These are phyloP conservation scores for Xanthoconium stramineum DNA, from an alignment of 768 basidiomycete species.

Conservation along the genomic window DNA sequence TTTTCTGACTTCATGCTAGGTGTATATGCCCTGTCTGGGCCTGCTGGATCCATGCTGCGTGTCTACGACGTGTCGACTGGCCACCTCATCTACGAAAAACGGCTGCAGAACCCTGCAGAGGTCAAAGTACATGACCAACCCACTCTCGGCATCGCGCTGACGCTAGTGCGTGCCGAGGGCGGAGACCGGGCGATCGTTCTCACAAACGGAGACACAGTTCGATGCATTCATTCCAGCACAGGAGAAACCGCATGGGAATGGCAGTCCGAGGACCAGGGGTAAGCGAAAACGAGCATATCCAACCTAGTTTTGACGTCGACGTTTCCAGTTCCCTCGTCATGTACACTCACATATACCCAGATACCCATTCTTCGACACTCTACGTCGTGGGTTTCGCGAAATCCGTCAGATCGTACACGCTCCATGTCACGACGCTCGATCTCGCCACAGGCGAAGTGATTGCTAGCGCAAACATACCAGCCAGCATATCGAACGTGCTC, in stretches of 20 bases:
- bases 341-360: constrained; percentile 58
- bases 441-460: constrained; percentile 51
- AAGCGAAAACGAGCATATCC: constrained; percentile 20
- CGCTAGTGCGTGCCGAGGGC: constrained; percentile 31
- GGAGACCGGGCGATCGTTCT: constrained; percentile 40
- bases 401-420: constrained; percentile 49
- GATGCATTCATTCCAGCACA: constrained; percentile 43
- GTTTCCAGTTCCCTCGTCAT: constrained; percentile 55
- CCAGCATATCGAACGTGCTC: constrained; percentile 37
- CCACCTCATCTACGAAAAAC: constrained; percentile 60
- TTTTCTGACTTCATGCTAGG: constrained; percentile 37
- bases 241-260: constrained; percentile 70
- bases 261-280: constrained; percentile 69
- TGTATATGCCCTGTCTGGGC: constrained; percentile 72
- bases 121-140: constrained; percentile 50
- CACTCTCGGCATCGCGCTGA: constrained; percentile 53
- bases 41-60: constrained; percentile 65
- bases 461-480: constrained; percentile 50
- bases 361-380: constrained; percentile 48
- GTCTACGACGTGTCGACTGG: constrained; percentile 65
- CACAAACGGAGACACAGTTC: constrained; percentile 59
- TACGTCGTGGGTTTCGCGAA: constrained; percentile 51
- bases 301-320: background rate
- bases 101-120: constrained; percentile 45
- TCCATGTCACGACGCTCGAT: constrained; percentile 65